These are phyloP conservation scores for Pogostemon cablin DNA, from an alignment of 257 asterid species.

Conservation along the genomic window DNA sequence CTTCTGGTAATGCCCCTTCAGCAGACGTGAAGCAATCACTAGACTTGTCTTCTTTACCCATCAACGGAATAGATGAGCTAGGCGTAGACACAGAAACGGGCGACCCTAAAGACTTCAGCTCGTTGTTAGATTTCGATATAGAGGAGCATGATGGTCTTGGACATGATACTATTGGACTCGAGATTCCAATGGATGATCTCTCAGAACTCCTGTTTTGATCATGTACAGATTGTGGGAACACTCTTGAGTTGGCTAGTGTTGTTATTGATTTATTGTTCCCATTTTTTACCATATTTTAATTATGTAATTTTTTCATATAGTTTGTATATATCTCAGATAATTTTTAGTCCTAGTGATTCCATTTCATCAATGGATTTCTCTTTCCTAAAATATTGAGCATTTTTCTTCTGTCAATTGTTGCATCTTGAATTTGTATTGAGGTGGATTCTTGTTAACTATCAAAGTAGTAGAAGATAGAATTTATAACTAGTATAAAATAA, in stretches of 20 bases:
- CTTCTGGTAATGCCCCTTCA: constrained; percentile 45
- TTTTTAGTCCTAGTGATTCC: constrained; percentile 26
- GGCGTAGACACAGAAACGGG: constrained; percentile 69
- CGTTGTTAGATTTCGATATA: constrained; percentile 90
- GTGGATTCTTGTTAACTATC: too few relatives aligned
- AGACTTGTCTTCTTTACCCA: constrained; percentile 48
- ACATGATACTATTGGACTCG: constrained; percentile 69
- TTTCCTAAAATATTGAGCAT: background rate
- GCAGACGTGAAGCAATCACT: constrained; percentile 46
- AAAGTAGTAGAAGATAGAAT: too few relatives aligned
- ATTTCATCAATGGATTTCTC: constrained; percentile 1
- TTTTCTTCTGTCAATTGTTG: too few relatives aligned
- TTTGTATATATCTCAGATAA: constrained; percentile 29
- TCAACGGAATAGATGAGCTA: constrained; percentile 71
- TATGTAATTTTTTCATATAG: constrained; percentile 46
- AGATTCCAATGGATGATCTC: constrained; percentile 92
- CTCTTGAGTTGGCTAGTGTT: constrained; percentile 42
- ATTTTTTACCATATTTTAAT: constrained; percentile 50
- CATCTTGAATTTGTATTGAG: too few relatives aligned
- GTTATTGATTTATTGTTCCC: constrained; percentile 12
- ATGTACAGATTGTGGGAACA: constrained; percentile 65
- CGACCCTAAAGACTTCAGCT: constrained; percentile 72
- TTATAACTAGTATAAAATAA: too few relatives aligned
- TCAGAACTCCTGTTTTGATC: constrained; percentile 71
- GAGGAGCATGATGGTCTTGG: constrained; percentile 51